These are phyloP conservation scores for Comarum palustre DNA, from an alignment of 306 rosid species.

Conservation along the genomic window DNA sequence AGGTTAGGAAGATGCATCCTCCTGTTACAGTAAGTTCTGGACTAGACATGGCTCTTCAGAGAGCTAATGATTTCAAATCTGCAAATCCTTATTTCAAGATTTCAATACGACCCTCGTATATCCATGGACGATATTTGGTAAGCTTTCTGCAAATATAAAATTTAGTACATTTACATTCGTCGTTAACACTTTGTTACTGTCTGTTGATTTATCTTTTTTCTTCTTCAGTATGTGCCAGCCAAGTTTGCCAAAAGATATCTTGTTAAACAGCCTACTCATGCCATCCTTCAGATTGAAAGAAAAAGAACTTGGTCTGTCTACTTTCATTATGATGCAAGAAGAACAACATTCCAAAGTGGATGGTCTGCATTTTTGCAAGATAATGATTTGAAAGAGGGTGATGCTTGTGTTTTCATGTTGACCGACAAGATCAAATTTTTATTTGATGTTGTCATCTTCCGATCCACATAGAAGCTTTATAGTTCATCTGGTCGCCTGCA, in stretches of 20 bases:
- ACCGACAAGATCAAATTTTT: background rate
- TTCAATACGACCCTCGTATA: background rate
- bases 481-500: background rate
- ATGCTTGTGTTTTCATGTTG: conserved; percentile 26
- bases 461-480: background rate
- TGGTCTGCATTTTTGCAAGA: conserved; percentile 37
- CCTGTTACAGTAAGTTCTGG: background rate
- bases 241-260: background rate
- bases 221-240: background rate
- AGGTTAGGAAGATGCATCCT: background rate
- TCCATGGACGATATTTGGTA: background rate
- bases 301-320: background rate
- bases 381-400: conserved; percentile 25
- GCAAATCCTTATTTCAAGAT: background rate
- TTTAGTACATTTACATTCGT: background rate
- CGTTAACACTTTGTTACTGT: background rate
- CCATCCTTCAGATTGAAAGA: conserved; percentile 1
- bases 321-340: background rate
- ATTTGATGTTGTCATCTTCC: conserved; percentile 17
- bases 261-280: too few species aligned
- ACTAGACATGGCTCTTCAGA: background rate
- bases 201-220: background rate
- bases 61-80: background rate
- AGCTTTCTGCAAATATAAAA: background rate
- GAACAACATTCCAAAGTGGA: conserved; percentile 5